Evolutionary conservation across 2,329 filamentous ascomycete genomes (phyloP), one percentile per base, ranked within the genome.

Genomic region (Hortaea werneckii): DNA sequence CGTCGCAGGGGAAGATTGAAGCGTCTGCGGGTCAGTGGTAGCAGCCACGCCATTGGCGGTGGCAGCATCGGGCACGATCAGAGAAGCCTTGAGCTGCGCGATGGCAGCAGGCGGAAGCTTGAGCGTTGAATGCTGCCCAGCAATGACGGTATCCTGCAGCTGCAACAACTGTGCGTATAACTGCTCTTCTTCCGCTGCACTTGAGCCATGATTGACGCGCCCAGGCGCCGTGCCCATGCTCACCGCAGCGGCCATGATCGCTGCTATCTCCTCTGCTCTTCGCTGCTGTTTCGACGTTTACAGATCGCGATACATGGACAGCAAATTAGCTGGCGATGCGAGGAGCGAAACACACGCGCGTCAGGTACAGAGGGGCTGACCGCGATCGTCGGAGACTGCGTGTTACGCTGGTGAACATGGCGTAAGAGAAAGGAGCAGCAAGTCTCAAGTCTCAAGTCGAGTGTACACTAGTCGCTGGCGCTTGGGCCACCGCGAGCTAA

Each of bases 111-210:
- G 64, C 54, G 77, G 74, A 51, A 80, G 71, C 59, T 74, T 78
- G 61, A 81, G 71, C 57, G 72, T 73, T 53, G 77, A 74, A 60
- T 89, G 83, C 57, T 76, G 80, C 61, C 89, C 88, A 64, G 85
- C 79, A 62, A 92, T 73, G 57, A 96, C 77, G 56, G 81, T 75
- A 71, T 95, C 85, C 66, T 82, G 83, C 66, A 96, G 81, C 56
- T 75, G 78, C 60, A 94, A 65, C 59, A 96, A 85, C 68, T 83
- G 87, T 61, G 83, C 78, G 71, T 87, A 92, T 50, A 73, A 68
- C 44, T 57, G 48, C 43, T 60, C 58, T 40, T 62, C 60, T 46
- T 61, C 60, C 50, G 32, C 8, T n/a, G 20, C 20, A 20, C 20
- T 20, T 20, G 20, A 20, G 20, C 20, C 20, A 20, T 20, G 20